These are phyloP conservation scores for Clarireedia hainanense DNA, from an alignment of 2,329 filamentous ascomycete species.

Conservation along the genomic window DNA sequence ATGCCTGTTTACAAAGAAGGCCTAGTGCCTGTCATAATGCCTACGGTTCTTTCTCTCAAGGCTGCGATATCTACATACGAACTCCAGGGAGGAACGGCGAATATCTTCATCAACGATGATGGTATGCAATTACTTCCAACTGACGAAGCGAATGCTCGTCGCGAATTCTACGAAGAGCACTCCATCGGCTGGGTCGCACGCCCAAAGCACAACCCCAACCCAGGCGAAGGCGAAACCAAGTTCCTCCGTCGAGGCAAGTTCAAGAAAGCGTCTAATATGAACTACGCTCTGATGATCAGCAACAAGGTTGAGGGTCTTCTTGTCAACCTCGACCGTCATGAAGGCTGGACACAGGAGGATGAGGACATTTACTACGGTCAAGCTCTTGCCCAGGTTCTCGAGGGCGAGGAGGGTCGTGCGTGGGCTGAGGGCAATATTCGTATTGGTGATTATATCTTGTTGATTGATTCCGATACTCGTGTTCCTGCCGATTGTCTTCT, in stretches of 20 bases:
- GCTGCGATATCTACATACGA: conserved; percentile 71
- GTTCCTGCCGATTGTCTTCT: conserved; percentile 71
- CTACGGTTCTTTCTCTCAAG: conserved; percentile 71
- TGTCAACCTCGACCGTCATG: conserved; percentile 43
- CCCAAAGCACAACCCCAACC: conserved; percentile 40
- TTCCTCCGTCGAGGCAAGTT: conserved; percentile 51
- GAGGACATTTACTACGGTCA: conserved; percentile 59
- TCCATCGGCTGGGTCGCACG: conserved; percentile 65
- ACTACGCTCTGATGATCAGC: conserved; percentile 60
- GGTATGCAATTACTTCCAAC: conserved; percentile 61
- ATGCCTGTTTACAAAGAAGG: conserved; percentile 87
- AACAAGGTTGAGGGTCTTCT: conserved; percentile 66
- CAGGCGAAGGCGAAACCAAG: conserved; percentile 20
- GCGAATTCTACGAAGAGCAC: conserved; percentile 62
- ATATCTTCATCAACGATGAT: conserved; percentile 71
- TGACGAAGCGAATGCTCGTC: conserved; percentile 53
- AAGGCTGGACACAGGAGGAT: conserved; percentile 59
- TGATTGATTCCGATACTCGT: conserved; percentile 75
- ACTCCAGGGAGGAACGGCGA: conserved; percentile 66
- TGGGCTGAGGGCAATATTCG: conserved; percentile 84
- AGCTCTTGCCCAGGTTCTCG: conserved; percentile 50
- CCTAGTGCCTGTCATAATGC: conserved; percentile 63
- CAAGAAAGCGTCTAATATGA: conserved; percentile 64
- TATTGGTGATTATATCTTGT: conserved; percentile 72
- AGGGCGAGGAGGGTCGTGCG: conserved; percentile 60